Conservation (phyloP, 495 filamentous ascomycete species). For the Hyaloscypha bicolor region DNA sequence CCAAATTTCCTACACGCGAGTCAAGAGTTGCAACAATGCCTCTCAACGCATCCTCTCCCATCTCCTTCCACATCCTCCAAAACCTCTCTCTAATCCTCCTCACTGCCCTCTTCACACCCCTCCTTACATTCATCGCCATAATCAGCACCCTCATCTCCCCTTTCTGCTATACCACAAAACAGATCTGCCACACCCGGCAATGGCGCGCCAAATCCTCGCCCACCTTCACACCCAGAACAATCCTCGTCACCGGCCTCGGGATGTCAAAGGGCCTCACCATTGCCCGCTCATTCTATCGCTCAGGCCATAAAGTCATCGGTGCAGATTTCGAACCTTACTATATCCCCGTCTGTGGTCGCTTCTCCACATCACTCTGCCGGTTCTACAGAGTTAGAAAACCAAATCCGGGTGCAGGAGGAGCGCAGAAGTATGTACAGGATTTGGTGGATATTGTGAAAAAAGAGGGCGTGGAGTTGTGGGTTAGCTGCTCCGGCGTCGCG, state of each 20-base stretch:
- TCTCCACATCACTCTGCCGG: conserved; percentile 45
- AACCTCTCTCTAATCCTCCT: conserved; percentile 50
- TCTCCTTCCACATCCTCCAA: conserved; percentile 44
- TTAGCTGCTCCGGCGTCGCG: conserved; percentile 66
- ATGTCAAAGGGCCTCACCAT: conserved; percentile 70
- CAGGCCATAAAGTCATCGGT: conserved; percentile 71
- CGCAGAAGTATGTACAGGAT: conserved; percentile 20
- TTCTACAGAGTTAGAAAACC: conserved; percentile 56
- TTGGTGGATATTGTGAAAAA: conserved; percentile 58
- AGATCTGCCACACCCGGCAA: neutral
- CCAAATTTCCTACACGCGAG: neutral
- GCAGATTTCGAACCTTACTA: conserved; percentile 59
- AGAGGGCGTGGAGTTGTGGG: conserved; percentile 72
- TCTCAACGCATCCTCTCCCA: conserved; percentile 3
- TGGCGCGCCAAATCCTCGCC: conserved; percentile 37
- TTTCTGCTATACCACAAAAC: neutral
- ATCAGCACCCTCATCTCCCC: conserved; percentile 2
- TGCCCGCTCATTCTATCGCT: conserved; percentile 63
- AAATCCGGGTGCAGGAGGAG: conserved; percentile 29
- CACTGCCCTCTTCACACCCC: conserved; percentile 53
- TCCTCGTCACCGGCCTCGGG: conserved; percentile 71
- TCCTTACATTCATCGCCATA: conserved; percentile 41
- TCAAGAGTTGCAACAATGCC: neutral
- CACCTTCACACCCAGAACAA: conserved; percentile 44
- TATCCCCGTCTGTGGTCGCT: conserved; percentile 41